Base-by-base conservation (phyloP, 805 yeast genomes). In the Wickerhamiella spandovensis region DNA sequence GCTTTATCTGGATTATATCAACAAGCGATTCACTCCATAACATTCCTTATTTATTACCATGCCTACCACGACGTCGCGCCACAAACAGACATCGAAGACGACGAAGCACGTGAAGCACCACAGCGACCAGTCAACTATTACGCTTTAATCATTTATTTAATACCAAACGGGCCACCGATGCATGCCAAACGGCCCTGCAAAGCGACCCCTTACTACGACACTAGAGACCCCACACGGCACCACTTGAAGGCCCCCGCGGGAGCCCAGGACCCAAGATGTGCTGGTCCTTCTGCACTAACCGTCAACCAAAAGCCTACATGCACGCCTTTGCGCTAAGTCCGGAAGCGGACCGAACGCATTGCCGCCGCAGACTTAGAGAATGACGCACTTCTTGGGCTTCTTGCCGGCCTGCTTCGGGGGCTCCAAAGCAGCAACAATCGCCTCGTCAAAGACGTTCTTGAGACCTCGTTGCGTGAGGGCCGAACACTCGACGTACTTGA, bases 381-480 rank as follows among this genome's bases (percentile, higher is more conserved):
- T 82, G 57, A 84, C 76, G 74, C 97, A 89, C 65, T 76, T 77
- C 63, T 72, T 73, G 60, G 72, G 73, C 72, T 84, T 87, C 74
- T 85, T 84, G 61, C 84, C 80, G 30, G 49, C 7, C 44, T 51
- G 55, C 56, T 84, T 92, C 24, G 97, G 97, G 46, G 97, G 97
- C 66, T 90, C 97, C 56, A 92, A 76, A 24, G 97, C 97, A 48
- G 97, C 97, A 47, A 92, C 97, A 53, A 92, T 92, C 23, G 97
- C 97, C 70, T 88, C 97, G 66, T 92, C 97, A 70, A 90, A 90
- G n/a, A 90, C 96, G 58, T 94, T 88, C 71, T 90, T 92, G 67
- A 92, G 77, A 13, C 98, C 98, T 65, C 88, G 81, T 70, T 90
- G 98, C 48, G 97, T 92, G 64, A 92, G 76, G 9, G 98, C 98